Evolutionary conservation across 2,329 filamentous ascomycete genomes (phyloP), one percentile per base, ranked within the genome.

Genomic region (Ceratocystis lukuohia): DNA sequence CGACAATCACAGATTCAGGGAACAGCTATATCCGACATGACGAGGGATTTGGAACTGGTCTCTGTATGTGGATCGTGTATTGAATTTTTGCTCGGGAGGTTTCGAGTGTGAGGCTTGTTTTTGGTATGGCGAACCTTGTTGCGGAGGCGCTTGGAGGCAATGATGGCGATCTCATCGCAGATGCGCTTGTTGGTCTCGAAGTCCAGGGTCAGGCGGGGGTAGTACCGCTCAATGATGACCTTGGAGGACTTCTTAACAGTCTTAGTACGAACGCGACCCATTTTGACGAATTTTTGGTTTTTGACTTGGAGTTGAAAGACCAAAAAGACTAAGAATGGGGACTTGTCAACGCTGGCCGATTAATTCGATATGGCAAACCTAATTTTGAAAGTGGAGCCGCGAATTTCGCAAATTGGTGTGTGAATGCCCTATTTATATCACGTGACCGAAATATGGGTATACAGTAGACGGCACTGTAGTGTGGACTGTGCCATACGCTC

Each of bases 151-250:
- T 99, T 99, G 75, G 89, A 95, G 74, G 94, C 91, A 78, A 99
- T 99, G 80, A 99, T 96, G 77, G 94, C 94, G 75, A 99, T 94
- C 83, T 99, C 94, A 91, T 97, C 94, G 84, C 94, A 97, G 76
- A 97, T 95, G 76, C 91, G 86, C 89, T 96, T 96, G 89, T 96
- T 96, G 86, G 90, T 96, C 88, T 99, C 94, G 84, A 99, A 99
- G 84, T 99, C 94, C 77, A 97, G 90, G 71, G 92, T 96, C 79
- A 99, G 85, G 82, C 91, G 91, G 77, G 94, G 94, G 83, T 96
- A 95, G 85, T 94, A 95, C 73, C 89, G 86, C 88, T 96, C 92
- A 82, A 99, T 97, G 84, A 97, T 93, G 86, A 96, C 91, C 89
- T 99, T 99, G 83, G 94, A 92, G 84, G 82, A 84, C 82, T 84